Percentiles rank a stretch among this genome's conserved stretches.
Evolutionary conservation across 1,284 basidiomycete species (phyloP).

Genomic region (Malassezia brasiliensis): DNA sequence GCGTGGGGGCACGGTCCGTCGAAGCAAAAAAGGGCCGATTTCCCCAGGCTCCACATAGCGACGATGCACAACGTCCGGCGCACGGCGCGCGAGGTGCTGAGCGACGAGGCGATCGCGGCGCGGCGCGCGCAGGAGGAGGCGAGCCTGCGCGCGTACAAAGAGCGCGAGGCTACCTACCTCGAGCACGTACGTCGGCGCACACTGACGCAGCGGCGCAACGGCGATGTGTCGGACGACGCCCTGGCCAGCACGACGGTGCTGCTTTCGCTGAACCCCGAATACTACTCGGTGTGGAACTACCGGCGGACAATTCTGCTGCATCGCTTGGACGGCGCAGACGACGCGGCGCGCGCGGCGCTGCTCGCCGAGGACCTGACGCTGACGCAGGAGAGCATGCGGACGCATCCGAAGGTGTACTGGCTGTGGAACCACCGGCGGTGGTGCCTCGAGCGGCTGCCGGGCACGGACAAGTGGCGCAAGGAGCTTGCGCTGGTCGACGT

Average conservation of each 20-base stretch:
- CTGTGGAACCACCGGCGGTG: constrained; percentile 47
- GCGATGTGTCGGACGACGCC: constrained; percentile 1
- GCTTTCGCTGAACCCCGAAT: constrained; percentile 41
- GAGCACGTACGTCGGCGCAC: background rate
- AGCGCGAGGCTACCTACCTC: constrained; percentile 10
- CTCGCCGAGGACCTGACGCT: constrained; percentile 37
- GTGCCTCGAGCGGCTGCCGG: constrained; percentile 30
- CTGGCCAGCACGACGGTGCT: constrained; percentile 33
- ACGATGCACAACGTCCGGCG: constrained; percentile 19
- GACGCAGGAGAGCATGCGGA: constrained; percentile 35
- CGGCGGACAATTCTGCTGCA: constrained; percentile 26
- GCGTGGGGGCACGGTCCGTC: background rate
- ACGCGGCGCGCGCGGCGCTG: background rate
- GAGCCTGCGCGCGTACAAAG: constrained; percentile 6
- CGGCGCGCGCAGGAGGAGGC: constrained; percentile 2
- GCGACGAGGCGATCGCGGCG: background rate
- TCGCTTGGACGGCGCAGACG: constrained; percentile 18
- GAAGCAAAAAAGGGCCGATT: background rate
- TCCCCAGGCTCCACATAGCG: background rate
- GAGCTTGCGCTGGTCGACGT: constrained; percentile 40
- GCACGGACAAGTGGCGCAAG: constrained; percentile 25
- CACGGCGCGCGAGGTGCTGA: background rate
- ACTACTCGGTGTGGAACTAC: constrained; percentile 46
- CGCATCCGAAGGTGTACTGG: constrained; percentile 48
- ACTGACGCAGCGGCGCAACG: background rate